Percentiles rank a stretch among this genome's conserved stretches.
These are phyloP conservation scores for Hypoxylon subgilvum DNA, from an alignment of 495 filamentous ascomycete genomes.

Conservation along the genomic window DNA sequence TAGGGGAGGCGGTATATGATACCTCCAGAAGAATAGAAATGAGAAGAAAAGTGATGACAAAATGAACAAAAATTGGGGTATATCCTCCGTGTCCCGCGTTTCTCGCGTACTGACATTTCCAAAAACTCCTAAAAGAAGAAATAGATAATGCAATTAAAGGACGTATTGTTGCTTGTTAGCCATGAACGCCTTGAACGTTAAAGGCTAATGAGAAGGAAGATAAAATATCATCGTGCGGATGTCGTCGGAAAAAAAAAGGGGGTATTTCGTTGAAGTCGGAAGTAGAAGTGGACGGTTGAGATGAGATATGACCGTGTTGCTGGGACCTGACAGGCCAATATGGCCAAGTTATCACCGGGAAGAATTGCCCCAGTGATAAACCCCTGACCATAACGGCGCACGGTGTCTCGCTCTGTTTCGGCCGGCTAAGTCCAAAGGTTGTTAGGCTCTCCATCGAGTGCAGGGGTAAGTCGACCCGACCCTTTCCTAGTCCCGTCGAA, in stretches of 20 bases:
- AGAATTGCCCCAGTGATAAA: neutral
- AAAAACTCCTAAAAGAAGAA: slow-evolving; percentile 21
- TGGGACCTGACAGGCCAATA: slow-evolving; percentile 1
- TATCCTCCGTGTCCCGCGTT: slow-evolving; percentile 36
- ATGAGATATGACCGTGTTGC: slow-evolving; percentile 11
- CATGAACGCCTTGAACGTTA: slow-evolving; percentile 9
- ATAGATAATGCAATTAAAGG: slow-evolving; percentile 15
- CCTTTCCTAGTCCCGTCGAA: slow-evolving; percentile 14
- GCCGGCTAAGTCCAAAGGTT: slow-evolving; percentile 15
- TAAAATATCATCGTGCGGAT: slow-evolving; percentile 14
- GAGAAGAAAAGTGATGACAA: slow-evolving; percentile 2
- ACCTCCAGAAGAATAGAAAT: slow-evolving; percentile 1
- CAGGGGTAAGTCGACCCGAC: slow-evolving; percentile 30
- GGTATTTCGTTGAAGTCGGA: neutral
- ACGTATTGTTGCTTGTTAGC: slow-evolving; percentile 22
- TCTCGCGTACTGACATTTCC: slow-evolving; percentile 30
- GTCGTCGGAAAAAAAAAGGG: neutral
- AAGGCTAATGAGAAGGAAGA: slow-evolving; percentile 5
- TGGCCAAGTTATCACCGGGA: neutral
- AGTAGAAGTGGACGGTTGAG: neutral
- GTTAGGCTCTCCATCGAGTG: too few species aligned
- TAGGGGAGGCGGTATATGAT: too few species aligned
- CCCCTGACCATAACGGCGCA: slow-evolving; percentile 7
- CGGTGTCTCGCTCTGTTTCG: slow-evolving; percentile 5
- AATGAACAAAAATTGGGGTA: slow-evolving; percentile 30